Conservation (phyloP, 179 eudicot genomes). For the Heliamphora pulchella region DNA sequence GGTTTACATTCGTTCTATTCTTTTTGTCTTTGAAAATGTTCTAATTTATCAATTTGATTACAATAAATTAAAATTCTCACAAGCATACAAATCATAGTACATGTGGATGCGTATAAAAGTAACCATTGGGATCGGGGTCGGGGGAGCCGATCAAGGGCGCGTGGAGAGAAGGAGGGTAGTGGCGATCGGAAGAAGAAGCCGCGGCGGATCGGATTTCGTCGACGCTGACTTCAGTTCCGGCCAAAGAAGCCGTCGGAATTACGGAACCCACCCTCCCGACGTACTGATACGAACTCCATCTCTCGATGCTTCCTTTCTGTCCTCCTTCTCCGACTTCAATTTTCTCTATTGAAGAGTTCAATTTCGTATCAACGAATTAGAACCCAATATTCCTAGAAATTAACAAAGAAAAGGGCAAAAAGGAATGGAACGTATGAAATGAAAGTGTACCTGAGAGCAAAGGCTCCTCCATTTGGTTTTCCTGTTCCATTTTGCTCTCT, state of each 20-base stretch:
- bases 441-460: slow-evolving; percentile 31
- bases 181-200: slow-evolving; percentile 41
- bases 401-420: no score
- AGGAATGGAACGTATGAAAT: background rate
- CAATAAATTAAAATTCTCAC: no score
- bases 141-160: slow-evolving; percentile 61
- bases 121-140: slow-evolving; percentile 42
- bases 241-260: slow-evolving; percentile 37
- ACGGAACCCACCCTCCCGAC: slow-evolving; percentile 55
- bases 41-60: no score
- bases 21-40: no score
- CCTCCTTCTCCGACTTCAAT: slow-evolving; percentile 22
- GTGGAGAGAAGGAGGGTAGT: slow-evolving; percentile 75
- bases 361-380: background rate
- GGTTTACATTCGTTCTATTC: no score
- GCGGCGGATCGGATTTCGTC: slow-evolving; percentile 82
- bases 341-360: slow-evolving; percentile 18
- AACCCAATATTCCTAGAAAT: background rate
- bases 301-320: slow-evolving; percentile 37
- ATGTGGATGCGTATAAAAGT: no score
- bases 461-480: slow-evolving; percentile 39
- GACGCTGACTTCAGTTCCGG: slow-evolving; percentile 59
- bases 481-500: slow-evolving; percentile 18
- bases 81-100: no score
- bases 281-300: slow-evolving; percentile 56